Base-by-base conservation (phyloP, 148 eudicot species). In the Persicaria tinctoria region DNA sequence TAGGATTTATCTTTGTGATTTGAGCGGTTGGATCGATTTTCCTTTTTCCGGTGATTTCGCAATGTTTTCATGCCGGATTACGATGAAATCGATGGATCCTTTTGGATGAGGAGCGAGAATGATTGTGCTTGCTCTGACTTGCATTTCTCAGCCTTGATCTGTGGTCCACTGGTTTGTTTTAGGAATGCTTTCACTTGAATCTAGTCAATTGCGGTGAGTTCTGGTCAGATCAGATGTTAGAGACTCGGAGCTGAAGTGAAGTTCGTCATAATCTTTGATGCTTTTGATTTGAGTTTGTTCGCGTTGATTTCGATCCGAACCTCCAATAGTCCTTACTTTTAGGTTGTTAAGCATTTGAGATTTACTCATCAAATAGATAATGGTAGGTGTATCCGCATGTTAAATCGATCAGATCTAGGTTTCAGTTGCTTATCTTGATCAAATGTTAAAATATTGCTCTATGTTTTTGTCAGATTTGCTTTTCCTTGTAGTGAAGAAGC, bases 161-260 rank as follows among this genome's bases (percentile, higher is more conserved):
- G 70, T 41, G 32, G 2, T 60, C 0, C 32, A 60, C 12, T 20
- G 32, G 12, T 8, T 3, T 60, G 59, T 60, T 60, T 60, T 60
- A 38, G 23, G 38, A 66, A 47, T 66, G 18, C 70, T 38, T 41
- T 66, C 18, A 41, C 17, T 66, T 66, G 17, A 66, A 63, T 0
- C 11, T 32, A 12, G 38, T 38, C n/a, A 63, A 63, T 27, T 46
- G n/a, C 45, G 46, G 69, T 10, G 45, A 32, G 11, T 66, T 66
- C 70, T 66, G 70, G 48, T 66, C 47, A 66, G 70, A 66, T 66
- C 70, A 44, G 6, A 41, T 13, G 70, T 66, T 32, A 32, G 41
- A 32, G 41, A 32, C 41, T 32, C 70, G 68, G 68, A 27, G 68
- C 16, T 63, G 44, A 32, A 14, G 7, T 7, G 45, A 59, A 59